Evolutionary conservation across 441 rosid species (phyloP), one percentile per base, ranked within the genome.

Genomic region (Erodium moschatum): DNA sequence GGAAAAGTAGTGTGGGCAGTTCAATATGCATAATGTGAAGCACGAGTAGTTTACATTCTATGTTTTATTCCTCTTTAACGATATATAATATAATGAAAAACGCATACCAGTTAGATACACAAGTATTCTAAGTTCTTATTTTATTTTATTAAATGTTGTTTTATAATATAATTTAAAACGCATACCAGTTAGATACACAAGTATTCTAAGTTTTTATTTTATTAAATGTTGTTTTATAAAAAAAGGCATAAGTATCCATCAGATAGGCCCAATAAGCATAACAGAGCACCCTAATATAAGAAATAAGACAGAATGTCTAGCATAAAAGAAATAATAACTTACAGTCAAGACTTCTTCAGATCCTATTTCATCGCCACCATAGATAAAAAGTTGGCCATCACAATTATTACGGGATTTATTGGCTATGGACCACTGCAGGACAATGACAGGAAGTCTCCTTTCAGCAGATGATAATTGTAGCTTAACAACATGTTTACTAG

Each of bases 341-440:
- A 87, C 89, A 83, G 84, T 81, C 19, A 85, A 77, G 73, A 84
- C 89, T 84, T 85, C 91, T 60, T 85, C 81, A 56, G 86, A 83
- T 67, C 91, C 91, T 48, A 85, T 81, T 74, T 81, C 79, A 81
- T 82, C 89, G 73, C 91, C 89, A 33, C 91, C 91, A 80, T 80
- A 85, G 35, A 87, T 80, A 79, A 83, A 85, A 73, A 87, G 85
- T 67, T 74, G 82, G 75, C 89, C 83, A 58, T 83, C 74, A 50
- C 62, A 54, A 77, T 73, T 79, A 16, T 77, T 76, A 73, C 7
- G 72, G 46, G 82, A 77, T 74, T 74, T 80, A 52, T 83, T 74
- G 62, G 72, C 68, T 72, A 27, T 62, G 35, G 79, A 83, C 82
- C 87, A 85, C 73, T 75, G 85, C 78, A 87, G 79, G 71, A 79